Percentiles rank a stretch among this genome's conserved stretches.
phyloP scores from a whole-genome alignment of 495 filamentous ascomycete genomes.

The Lophiostoma macrostomum region DNA sequence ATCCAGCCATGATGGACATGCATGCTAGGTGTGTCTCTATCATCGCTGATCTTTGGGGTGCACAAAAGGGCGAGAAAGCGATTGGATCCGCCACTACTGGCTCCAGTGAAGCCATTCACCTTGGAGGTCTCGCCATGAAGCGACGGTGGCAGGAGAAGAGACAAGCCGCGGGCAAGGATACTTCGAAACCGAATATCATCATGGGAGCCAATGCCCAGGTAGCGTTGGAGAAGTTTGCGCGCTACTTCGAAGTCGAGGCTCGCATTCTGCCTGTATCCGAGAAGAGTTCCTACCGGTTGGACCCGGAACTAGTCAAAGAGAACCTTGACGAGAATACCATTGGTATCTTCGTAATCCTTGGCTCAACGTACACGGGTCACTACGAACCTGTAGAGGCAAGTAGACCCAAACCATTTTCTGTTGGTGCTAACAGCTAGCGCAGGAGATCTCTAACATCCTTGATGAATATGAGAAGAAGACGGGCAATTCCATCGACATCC shows the following conservation, averaged over 20 bases:
- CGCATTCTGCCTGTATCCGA: conserved; percentile 65
- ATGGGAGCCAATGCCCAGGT: conserved; percentile 80
- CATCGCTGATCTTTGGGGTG: conserved; percentile 66
- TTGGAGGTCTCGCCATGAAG: conserved; percentile 77
- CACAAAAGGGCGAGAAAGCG: conserved; percentile 61
- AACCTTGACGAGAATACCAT: conserved; percentile 78
- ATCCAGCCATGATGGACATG: conserved; percentile 71
- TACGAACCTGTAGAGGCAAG: no score
- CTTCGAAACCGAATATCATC: conserved; percentile 65
- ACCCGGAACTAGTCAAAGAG: conserved; percentile 60
- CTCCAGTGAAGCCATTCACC: conserved; percentile 69
- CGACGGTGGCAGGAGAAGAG: conserved; percentile 70
- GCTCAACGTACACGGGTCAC: conserved; percentile 73
- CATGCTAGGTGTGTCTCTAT: conserved; percentile 71
- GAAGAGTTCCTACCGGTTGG: conserved; percentile 60
- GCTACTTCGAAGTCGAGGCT: conserved; percentile 77
- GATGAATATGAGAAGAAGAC: conserved; percentile 64
- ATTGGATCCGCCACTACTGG: conserved; percentile 72
- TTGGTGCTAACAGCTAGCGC: conserved; percentile 75
- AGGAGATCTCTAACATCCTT: conserved; percentile 62
- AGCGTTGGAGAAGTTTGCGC: conserved; percentile 67
- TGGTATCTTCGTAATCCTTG: conserved; percentile 71
- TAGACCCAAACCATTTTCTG: no score
- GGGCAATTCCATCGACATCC: conserved; percentile 67
- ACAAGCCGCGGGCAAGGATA: conserved; percentile 58